Percentiles rank a stretch among this genome's conserved stretches.
Evolutionary conservation across 371 early-diverging fungal species (phyloP).

Genomic region (Rhizopus microsporus): DNA sequence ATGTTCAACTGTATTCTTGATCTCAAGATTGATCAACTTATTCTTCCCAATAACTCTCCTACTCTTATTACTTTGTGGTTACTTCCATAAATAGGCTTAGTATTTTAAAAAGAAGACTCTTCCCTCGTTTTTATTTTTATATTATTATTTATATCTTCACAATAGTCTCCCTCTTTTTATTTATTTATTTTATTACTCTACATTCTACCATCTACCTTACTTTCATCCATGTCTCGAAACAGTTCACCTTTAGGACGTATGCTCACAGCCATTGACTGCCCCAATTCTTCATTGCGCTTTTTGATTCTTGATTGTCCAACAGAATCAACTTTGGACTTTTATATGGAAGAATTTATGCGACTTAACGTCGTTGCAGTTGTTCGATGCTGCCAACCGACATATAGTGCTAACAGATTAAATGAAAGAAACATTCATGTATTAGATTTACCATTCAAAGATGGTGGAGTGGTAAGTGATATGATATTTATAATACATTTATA

Average conservation of each 20-base stretch:
- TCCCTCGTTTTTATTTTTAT: slow-evolving; percentile 5
- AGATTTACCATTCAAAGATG: slow-evolving; percentile 56
- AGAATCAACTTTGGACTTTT: slow-evolving; percentile 78
- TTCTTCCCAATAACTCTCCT: slow-evolving; percentile 14
- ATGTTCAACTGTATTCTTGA: slow-evolving; percentile 24
- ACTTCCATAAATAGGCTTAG: slow-evolving; percentile 12
- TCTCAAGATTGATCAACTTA: slow-evolving; percentile 24
- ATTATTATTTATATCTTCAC: slow-evolving; percentile 10
- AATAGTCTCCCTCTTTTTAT: slow-evolving; percentile 9
- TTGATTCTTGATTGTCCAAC: slow-evolving; percentile 93
- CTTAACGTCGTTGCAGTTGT: slow-evolving; percentile 86
- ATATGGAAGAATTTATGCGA: slow-evolving; percentile 76
- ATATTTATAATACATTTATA: neutral
- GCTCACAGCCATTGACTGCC: slow-evolving; percentile 32
- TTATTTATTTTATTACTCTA: neutral
- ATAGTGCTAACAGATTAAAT: slow-evolving; percentile 68
- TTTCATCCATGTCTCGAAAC: slow-evolving; percentile 24
- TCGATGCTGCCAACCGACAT: slow-evolving; percentile 87
- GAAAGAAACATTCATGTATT: slow-evolving; percentile 55
- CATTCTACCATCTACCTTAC: neutral
- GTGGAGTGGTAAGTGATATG: slow-evolving; percentile 59
- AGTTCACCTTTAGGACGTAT: slow-evolving; percentile 35
- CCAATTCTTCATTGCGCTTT: slow-evolving; percentile 62
- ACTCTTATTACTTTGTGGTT: slow-evolving; percentile 11
- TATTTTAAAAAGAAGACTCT: neutral